Evolutionary conservation across 192 early-diverging fungal species (phyloP).

Genomic region (Powellomyces hirtus): DNA sequence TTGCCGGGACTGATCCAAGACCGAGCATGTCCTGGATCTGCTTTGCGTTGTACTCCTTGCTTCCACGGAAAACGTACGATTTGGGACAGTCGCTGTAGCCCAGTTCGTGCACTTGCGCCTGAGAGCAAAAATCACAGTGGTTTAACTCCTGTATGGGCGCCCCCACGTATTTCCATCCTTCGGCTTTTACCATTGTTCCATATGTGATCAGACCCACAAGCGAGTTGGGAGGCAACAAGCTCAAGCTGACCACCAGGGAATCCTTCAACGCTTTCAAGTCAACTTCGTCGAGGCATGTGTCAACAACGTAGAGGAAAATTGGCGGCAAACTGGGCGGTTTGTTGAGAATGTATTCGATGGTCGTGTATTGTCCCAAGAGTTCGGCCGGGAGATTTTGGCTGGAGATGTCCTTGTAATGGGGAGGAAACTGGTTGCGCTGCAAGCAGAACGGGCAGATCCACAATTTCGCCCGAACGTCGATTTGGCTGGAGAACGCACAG

Average conservation of each 20-base stretch:
- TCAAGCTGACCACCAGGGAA: conserved; percentile 83
- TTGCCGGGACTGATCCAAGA: conserved; percentile 46
- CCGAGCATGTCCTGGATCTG: conserved; percentile 99
- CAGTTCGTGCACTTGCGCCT: conserved; percentile 93
- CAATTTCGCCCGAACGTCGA: conserved; percentile 90
- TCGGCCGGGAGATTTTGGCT: conserved; percentile 90
- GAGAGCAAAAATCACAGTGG: conserved; percentile 20
- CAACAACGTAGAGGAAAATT: conserved; percentile 95
- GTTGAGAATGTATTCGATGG: conserved; percentile 93
- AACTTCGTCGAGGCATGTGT: conserved; percentile 93
- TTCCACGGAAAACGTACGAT: conserved; percentile 95
- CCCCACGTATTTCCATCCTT: neutral
- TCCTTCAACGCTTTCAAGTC: conserved; percentile 97
- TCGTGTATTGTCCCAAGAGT: conserved; percentile 85
- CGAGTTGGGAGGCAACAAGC: conserved; percentile 86
- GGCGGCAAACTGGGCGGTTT: conserved; percentile 82
- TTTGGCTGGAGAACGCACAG: conserved; percentile 85
- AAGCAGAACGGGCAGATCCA: conserved; percentile 99
- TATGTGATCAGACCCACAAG: conserved; percentile 95
- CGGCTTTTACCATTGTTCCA: conserved; percentile 83
- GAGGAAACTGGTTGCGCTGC: conserved; percentile 94
- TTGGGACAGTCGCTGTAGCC: conserved; percentile 95
- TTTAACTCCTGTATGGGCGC: neutral
- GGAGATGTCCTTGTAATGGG: conserved; percentile 96
- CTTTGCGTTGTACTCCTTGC: conserved; percentile 92